A percentile compares a stretch with the other conserved stretches of the same genome.
These are phyloP conservation scores for Symbiodinium natans DNA, from an alignment of 73 alveolate species.

Conservation along the genomic window DNA sequence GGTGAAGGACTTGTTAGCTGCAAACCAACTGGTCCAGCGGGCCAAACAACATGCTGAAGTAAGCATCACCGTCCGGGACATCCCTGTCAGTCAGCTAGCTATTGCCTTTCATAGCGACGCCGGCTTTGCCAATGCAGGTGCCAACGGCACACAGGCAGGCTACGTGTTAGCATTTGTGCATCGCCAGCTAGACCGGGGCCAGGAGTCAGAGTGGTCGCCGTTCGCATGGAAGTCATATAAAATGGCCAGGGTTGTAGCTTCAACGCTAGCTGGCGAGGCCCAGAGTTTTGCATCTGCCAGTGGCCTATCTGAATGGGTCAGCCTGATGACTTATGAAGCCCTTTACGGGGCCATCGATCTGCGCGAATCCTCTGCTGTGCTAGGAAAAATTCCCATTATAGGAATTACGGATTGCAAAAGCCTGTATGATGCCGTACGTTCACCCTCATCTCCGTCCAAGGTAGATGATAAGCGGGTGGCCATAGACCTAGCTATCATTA, in stretches of 20 bases:
- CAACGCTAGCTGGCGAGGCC: not conserved
- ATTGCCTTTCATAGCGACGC: constrained; percentile 24
- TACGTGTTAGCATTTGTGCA: constrained; percentile 31
- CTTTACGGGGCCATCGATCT: not conserved
- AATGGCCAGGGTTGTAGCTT: not conserved
- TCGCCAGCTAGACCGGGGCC: not conserved
- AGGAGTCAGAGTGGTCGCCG: not conserved
- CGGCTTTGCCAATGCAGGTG: constrained; percentile 21
- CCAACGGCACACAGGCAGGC: constrained; percentile 14
- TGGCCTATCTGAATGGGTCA: constrained; percentile 12
- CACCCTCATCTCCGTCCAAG: not conserved
- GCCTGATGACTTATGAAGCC: not conserved
- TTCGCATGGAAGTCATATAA: not conserved
- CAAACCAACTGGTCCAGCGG: constrained; percentile 28
- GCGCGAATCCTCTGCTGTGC: not conserved
- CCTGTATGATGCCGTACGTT: not conserved
- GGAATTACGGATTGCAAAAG: constrained; percentile 24
- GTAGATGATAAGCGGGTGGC: constrained; percentile 32
- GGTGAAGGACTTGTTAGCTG: not conserved
- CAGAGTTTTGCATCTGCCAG: constrained; percentile 10
- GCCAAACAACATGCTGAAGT: constrained; percentile 25
- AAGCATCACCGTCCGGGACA: not conserved
- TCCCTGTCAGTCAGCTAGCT: not conserved
- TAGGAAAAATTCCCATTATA: not conserved
- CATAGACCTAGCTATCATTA: constrained; percentile 14